phyloP scores from a whole-genome alignment of 768 basidiomycete genomes.

The Termitomyces sp. region DNA sequence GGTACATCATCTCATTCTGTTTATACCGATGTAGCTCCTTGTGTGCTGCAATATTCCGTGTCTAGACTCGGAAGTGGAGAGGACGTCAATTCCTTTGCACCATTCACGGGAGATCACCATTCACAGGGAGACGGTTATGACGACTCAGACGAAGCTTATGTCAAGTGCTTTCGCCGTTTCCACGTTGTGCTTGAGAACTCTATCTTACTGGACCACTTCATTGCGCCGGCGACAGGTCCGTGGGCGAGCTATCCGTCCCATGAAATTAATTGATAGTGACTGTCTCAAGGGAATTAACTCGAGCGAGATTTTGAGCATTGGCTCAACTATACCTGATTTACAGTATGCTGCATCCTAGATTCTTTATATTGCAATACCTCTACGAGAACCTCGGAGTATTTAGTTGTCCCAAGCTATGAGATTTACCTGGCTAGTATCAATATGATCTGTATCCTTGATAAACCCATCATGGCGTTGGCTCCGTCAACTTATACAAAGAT shows the following conservation, averaged over 20 bases:
- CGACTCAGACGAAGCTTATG: not conserved
- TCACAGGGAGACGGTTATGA: not conserved
- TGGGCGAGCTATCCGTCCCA: not conserved
- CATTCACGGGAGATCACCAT: not conserved
- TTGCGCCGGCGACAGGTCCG: not conserved
- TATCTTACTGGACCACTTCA: not conserved
- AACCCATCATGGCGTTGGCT: too few relatives aligned
- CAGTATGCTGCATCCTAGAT: not conserved
- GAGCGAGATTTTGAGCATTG: not conserved
- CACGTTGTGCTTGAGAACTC: not conserved
- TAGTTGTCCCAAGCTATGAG: not conserved
- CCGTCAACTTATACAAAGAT: too few relatives aligned
- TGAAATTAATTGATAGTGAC: not conserved
- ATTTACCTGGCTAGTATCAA: too few relatives aligned
- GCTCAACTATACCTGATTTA: not conserved
- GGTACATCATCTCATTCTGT: not conserved
- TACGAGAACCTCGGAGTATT: too few relatives aligned
- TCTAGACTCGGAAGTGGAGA: not conserved
- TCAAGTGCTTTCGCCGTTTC: conserved; percentile 4
- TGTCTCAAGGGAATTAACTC: not conserved
- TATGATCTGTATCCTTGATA: too few relatives aligned
- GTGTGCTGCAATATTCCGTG: not conserved
- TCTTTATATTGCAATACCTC: not conserved
- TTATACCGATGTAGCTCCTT: not conserved
- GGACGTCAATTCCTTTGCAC: not conserved